Percentiles rank a stretch among this genome's conserved stretches.
phyloP scores from a whole-genome alignment of 805 yeast genomes.

The Yarrowia sp. region DNA sequence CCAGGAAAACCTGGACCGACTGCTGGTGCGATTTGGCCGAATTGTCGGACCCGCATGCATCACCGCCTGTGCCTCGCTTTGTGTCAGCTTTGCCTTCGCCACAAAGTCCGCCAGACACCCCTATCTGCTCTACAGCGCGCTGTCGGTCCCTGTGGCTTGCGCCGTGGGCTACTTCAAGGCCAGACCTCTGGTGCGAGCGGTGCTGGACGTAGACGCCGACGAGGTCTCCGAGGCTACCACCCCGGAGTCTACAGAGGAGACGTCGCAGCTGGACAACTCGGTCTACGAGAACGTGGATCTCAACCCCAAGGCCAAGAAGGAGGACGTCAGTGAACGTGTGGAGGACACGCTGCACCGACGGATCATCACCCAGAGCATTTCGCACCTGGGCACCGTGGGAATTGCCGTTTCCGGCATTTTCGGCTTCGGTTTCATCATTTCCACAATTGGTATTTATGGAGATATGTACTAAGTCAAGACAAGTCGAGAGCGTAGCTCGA shows the following conservation, averaged over 20 bases:
- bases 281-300: conserved; percentile 29
- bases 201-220: conserved; percentile 24
- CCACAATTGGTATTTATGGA: conserved; percentile 46
- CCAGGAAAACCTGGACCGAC: conserved; percentile 38
- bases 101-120: conserved; percentile 48
- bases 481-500: neutral
- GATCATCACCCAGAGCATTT: conserved; percentile 23
- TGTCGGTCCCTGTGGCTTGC: conserved; percentile 46
- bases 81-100: conserved; percentile 45
- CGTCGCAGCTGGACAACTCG: conserved; percentile 37
- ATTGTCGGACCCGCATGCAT: conserved; percentile 43
- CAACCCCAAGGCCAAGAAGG: conserved; percentile 24
- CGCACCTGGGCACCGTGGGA: conserved; percentile 32
- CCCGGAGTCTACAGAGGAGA: conserved; percentile 5
- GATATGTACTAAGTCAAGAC: conserved; percentile 42
- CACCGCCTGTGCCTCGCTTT: conserved; percentile 44
- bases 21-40: conserved; percentile 27
- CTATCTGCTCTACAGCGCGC: conserved; percentile 49
- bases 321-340: conserved; percentile 29
- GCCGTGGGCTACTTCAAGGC: conserved; percentile 37
- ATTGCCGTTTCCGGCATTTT: conserved; percentile 38
- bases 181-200: conserved; percentile 16
- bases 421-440: conserved; percentile 43
- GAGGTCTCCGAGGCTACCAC: conserved; percentile 4
- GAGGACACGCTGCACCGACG: conserved; percentile 37